Conservation (phyloP, 192 early-diverging fungal species). For the Gamsiella multidivaricata region DNA sequence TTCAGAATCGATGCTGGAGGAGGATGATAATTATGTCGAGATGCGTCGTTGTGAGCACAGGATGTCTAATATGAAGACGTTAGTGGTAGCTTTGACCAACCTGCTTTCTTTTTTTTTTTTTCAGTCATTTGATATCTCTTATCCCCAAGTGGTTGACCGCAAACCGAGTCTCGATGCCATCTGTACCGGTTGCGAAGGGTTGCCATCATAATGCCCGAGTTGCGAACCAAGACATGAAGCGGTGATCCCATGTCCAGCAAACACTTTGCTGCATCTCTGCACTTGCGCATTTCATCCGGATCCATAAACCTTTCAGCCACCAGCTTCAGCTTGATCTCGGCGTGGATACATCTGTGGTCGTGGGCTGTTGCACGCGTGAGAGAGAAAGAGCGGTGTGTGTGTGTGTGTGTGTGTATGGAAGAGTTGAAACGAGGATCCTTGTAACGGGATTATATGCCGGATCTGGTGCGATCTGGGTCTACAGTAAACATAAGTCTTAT, state of each 20-base stretch:
- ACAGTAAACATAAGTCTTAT: too few relatives aligned
- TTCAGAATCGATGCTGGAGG: constrained; percentile 44
- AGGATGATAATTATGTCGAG: neutral
- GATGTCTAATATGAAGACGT: neutral
- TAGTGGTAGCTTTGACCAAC: neutral
- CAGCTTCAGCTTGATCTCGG: too few relatives aligned
- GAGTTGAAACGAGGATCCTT: too few relatives aligned
- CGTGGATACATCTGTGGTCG: too few relatives aligned
- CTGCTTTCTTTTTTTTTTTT: neutral
- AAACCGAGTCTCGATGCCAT: constrained; percentile 54
- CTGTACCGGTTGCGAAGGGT: constrained; percentile 9
- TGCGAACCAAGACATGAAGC: constrained; percentile 54
- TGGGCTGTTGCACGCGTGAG: too few relatives aligned
- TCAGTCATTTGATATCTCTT: neutral
- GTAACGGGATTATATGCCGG: too few relatives aligned
- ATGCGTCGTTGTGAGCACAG: neutral
- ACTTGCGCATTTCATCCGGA: too few relatives aligned
- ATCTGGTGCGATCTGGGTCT: too few relatives aligned
- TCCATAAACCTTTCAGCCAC: too few relatives aligned
- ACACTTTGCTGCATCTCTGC: constrained; percentile 20
- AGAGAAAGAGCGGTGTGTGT: too few relatives aligned
- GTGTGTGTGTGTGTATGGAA: too few relatives aligned
- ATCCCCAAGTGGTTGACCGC: constrained; percentile 58
- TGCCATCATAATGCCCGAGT: constrained; percentile 2
- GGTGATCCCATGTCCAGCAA: constrained; percentile 41